Evolutionary conservation across 2,329 filamentous ascomycete genomes (phyloP).

Genomic region (Pseudocercospora fijiensis): DNA sequence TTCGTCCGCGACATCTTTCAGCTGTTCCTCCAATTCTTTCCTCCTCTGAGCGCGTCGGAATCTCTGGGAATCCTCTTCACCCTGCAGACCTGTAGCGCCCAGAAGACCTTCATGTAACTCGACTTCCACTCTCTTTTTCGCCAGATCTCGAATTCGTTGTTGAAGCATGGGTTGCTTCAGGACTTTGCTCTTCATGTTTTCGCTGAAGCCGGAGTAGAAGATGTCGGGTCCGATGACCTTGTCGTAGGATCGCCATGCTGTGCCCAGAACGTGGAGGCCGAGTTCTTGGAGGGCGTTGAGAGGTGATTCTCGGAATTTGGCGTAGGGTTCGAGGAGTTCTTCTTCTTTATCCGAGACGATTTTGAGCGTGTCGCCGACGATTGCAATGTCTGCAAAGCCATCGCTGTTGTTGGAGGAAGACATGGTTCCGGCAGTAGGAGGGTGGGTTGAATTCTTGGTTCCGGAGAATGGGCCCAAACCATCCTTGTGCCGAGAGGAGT

Average conservation of each 20-base stretch:
- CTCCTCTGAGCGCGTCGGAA: slow-evolving; percentile 14
- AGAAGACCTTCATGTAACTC: slow-evolving; percentile 76
- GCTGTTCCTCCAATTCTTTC: slow-evolving; percentile 63
- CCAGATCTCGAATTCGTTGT: slow-evolving; percentile 71
- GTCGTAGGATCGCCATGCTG: slow-evolving; percentile 94
- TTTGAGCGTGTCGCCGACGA: slow-evolving; percentile 47
- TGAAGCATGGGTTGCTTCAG: slow-evolving; percentile 74
- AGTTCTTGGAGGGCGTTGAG: slow-evolving; percentile 88
- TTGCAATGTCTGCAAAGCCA: slow-evolving; percentile 44
- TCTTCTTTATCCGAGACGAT: slow-evolving; percentile 57
- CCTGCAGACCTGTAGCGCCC: slow-evolving; percentile 48
- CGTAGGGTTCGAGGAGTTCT: slow-evolving; percentile 76
- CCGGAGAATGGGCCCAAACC: background rate
- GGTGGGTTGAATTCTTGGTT: background rate
- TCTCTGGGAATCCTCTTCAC: slow-evolving; percentile 61
- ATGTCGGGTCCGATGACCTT: slow-evolving; percentile 85
- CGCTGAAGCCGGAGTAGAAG: slow-evolving; percentile 88
- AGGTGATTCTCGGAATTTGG: slow-evolving; percentile 74
- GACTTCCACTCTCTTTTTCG: slow-evolving; percentile 68
- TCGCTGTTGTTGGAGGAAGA: slow-evolving; percentile 9
- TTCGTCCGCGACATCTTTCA: slow-evolving; percentile 78
- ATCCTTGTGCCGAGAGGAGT: background rate
- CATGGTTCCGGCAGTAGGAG: slow-evolving; percentile 8
- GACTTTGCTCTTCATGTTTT: slow-evolving; percentile 80
- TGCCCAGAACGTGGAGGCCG: slow-evolving; percentile 85